Percentiles rank a stretch among this genome's conserved stretches.
These are phyloP conservation scores for Combretum micranthum DNA, from an alignment of 345 rosid genomes.

Conservation along the genomic window DNA sequence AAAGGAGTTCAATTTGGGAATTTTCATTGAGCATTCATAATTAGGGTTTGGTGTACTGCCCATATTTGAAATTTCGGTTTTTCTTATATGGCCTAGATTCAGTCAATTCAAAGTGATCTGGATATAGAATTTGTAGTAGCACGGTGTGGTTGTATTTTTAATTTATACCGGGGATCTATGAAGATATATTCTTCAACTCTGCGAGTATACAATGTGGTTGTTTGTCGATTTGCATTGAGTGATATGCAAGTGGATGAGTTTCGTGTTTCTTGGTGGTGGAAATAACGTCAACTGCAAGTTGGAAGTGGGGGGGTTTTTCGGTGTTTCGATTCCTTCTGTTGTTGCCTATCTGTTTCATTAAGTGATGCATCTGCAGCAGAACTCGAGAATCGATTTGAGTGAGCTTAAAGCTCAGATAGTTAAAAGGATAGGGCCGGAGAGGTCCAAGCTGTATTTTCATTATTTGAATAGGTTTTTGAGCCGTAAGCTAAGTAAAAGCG, in stretches of 20 bases:
- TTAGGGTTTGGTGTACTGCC: no score
- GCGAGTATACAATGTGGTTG: not conserved
- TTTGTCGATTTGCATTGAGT: slow-evolving; percentile 8
- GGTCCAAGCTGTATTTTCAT: slow-evolving; percentile 28
- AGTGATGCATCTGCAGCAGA: slow-evolving; percentile 73
- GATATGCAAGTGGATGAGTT: slow-evolving; percentile 22
- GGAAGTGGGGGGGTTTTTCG: slow-evolving; percentile 12
- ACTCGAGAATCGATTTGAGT: slow-evolving; percentile 61
- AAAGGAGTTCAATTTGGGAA: slow-evolving; percentile 13
- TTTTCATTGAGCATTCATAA: slow-evolving; percentile 15
- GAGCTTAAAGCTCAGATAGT: slow-evolving; percentile 30
- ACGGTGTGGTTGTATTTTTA: no score
- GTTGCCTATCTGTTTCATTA: slow-evolving; percentile 30
- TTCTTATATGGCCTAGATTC: no score
- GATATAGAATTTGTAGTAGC: no score
- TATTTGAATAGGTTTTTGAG: slow-evolving; percentile 28
- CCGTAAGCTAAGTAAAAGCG: slow-evolving; percentile 23
- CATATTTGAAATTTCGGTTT: no score
- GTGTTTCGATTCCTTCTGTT: slow-evolving; percentile 12
- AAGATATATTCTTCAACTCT: no score
- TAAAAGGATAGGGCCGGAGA: slow-evolving; percentile 30
- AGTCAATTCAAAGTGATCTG: no score
- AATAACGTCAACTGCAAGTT: slow-evolving; percentile 27
- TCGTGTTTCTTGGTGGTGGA: slow-evolving; percentile 24
- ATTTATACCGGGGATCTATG: no score